Conservation (phyloP, 176 grass and related monocot species). For the Phragmites australis region DNA sequence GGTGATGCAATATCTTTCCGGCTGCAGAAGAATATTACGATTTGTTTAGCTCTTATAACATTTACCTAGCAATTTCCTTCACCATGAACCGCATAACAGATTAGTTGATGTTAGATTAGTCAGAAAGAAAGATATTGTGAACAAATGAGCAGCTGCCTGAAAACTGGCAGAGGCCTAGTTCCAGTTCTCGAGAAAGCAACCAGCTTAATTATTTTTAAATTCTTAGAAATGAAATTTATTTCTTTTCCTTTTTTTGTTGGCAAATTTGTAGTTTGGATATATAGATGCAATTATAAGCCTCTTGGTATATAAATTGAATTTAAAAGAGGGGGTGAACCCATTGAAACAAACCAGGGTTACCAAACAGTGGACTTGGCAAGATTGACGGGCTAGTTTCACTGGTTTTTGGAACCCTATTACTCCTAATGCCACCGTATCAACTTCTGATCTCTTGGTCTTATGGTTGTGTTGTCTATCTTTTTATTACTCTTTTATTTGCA, state of each 20-base stretch:
- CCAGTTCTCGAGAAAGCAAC: background rate
- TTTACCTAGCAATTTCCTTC: background rate
- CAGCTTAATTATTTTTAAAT: background rate
- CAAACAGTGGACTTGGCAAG: background rate
- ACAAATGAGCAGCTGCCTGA: background rate
- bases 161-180: background rate
- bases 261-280: background rate
- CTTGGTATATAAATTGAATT: background rate
- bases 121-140: background rate
- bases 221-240: background rate
- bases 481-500: constrained; percentile 10
- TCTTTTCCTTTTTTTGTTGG: background rate
- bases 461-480: too few species aligned
- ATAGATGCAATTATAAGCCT: background rate
- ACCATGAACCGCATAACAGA: background rate
- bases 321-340: background rate
- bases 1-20: background rate
- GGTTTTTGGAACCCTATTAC: background rate
- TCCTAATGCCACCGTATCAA: background rate
- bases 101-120: background rate
- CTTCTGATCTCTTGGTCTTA: too few species aligned
- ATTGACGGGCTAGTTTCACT: background rate
- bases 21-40: background rate
- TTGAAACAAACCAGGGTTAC: background rate
- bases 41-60: background rate